A percentile compares a stretch with the other conserved stretches of the same genome.
Evolutionary conservation across 441 rosid genomes (phyloP).

Genomic region (Erodium moschatum): DNA sequence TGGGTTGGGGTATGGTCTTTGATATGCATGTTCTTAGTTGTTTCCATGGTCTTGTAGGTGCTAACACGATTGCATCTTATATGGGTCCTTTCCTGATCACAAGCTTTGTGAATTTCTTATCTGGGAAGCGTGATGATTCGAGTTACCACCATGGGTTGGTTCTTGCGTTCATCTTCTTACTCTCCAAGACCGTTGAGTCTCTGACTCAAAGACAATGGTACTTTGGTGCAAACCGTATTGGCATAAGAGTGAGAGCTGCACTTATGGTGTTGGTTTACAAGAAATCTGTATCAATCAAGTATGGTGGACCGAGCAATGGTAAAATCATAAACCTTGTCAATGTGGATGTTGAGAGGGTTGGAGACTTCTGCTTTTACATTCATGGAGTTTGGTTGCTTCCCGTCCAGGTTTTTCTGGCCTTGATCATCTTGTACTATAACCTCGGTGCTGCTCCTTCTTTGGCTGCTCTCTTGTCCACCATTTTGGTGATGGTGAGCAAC

Average conservation of each 20-base stretch:
- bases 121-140: slow-evolving; percentile 29
- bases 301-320: slow-evolving; percentile 36
- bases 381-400: slow-evolving; percentile 70
- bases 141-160: slow-evolving; percentile 36
- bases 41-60: slow-evolving; percentile 29
- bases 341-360: slow-evolving; percentile 58
- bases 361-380: slow-evolving; percentile 51
- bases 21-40: not conserved
- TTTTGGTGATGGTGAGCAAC: slow-evolving; percentile 55
- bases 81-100: slow-evolving; percentile 55
- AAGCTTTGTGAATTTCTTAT: slow-evolving; percentile 50
- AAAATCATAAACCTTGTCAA: slow-evolving; percentile 49
- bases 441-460: slow-evolving; percentile 53
- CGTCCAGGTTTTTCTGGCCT: slow-evolving; percentile 51
- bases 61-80: slow-evolving; percentile 51
- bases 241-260: slow-evolving; percentile 35
- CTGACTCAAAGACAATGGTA: slow-evolving; percentile 60
- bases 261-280: slow-evolving; percentile 44
- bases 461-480: slow-evolving; percentile 45
- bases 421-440: slow-evolving; percentile 39
- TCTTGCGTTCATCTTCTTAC: slow-evolving; percentile 49
- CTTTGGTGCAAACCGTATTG: slow-evolving; percentile 48
- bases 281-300: slow-evolving; percentile 40
- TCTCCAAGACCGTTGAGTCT: slow-evolving; percentile 53
- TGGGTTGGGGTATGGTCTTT: not conserved